Percentiles rank a stretch among this genome's conserved stretches.
Evolutionary conservation across 371 early-diverging fungal genomes (phyloP).

Genomic region (Lichtheimia ramosa): DNA sequence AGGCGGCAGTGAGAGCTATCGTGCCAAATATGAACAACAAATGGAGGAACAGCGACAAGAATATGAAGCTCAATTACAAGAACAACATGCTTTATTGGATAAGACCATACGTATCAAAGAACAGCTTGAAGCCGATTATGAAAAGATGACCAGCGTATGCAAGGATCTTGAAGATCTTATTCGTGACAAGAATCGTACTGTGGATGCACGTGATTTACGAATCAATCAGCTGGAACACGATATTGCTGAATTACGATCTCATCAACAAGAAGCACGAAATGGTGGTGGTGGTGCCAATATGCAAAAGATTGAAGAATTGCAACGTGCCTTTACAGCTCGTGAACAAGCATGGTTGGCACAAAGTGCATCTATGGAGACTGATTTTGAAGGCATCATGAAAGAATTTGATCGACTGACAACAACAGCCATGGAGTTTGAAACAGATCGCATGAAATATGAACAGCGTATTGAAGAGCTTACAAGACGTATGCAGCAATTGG

Average conservation of each 20-base stretch:
- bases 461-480: constrained; percentile 37
- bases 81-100: constrained; percentile 40
- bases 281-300: background rate
- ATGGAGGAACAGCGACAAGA: constrained; percentile 46
- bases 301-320: constrained; percentile 22
- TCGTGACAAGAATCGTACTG: constrained; percentile 29
- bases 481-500: constrained; percentile 29
- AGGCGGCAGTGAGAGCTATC: constrained; percentile 20
- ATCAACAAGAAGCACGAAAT: background rate
- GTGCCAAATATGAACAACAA: constrained; percentile 40
- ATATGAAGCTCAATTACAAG: constrained; percentile 45
- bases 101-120: constrained; percentile 32
- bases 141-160: constrained; percentile 27
- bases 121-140: constrained; percentile 26
- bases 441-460: constrained; percentile 45
- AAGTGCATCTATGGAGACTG: constrained; percentile 45
- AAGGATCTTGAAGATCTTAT: constrained; percentile 45
- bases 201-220: constrained; percentile 44
- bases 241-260: constrained; percentile 9
- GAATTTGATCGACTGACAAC: constrained; percentile 60
- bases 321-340: constrained; percentile 32
- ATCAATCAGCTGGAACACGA: constrained; percentile 32
- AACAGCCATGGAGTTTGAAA: constrained; percentile 56
- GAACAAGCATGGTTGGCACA: constrained; percentile 46
- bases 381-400: constrained; percentile 53